A percentile compares a stretch with the other conserved stretches of the same genome.
Evolutionary conservation across 106 monocot species (phyloP).

Genomic region (Triglochin maritima): DNA sequence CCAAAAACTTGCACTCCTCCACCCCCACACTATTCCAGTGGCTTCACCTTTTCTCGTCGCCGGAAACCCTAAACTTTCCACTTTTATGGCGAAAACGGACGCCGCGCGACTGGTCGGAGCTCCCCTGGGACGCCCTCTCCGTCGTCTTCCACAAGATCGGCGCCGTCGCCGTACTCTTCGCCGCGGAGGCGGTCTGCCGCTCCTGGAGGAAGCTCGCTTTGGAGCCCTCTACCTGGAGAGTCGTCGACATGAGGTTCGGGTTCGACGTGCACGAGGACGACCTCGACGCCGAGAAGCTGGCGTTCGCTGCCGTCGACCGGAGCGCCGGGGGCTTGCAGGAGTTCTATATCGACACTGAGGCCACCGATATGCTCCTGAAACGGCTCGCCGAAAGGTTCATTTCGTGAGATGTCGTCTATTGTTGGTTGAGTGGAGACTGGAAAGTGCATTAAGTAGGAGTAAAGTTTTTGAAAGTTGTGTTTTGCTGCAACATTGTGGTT

Average conservation of each 20-base stretch:
- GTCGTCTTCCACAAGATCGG: conserved; percentile 28
- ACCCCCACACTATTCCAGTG: too few species aligned
- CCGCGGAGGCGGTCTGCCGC: conserved; percentile 28
- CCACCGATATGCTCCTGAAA: conserved; percentile 4
- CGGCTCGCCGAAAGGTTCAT: not conserved
- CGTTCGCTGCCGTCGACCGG: conserved; percentile 17
- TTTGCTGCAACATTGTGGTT: too few species aligned
- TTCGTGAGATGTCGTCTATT: too few species aligned
- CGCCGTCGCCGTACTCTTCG: conserved; percentile 10
- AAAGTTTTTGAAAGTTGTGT: too few species aligned
- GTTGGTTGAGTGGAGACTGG: too few species aligned
- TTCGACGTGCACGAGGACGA: not conserved
- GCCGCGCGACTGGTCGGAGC: conserved; percentile 28
- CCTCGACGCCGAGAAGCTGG: conserved; percentile 3
- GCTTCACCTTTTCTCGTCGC: too few species aligned
- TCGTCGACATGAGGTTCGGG: conserved; percentile 2
- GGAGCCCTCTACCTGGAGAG: conserved; percentile 21
- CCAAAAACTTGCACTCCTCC: too few species aligned
- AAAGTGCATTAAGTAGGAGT: too few species aligned
- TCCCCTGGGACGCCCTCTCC: conserved; percentile 18
- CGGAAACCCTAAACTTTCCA: too few species aligned
- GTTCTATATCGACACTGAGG: conserved; percentile 9
- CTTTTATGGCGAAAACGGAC: not conserved
- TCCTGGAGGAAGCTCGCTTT: conserved; percentile 17
- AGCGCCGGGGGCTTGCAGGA: conserved; percentile 11